Percentiles rank a stretch among this genome's conserved stretches.
Conservation (phyloP, 768 basidiomycete genomes). For the Leccinum ochraceum region DNA sequence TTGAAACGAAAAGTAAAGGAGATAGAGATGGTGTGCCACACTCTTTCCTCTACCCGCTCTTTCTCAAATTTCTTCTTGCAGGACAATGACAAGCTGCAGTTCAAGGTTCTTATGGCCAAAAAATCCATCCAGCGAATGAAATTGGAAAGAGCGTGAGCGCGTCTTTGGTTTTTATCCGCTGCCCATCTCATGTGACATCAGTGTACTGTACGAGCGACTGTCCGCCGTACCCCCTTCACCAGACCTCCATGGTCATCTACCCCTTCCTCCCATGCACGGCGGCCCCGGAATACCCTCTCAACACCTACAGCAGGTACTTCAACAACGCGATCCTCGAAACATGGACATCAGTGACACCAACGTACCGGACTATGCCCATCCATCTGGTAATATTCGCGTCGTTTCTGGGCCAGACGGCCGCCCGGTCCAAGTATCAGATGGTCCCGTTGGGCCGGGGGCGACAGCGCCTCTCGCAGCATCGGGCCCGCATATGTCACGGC, state of each 20-base stretch:
- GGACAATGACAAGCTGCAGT: constrained; percentile 89
- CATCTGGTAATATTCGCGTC: constrained; percentile 49
- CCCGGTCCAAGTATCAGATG: constrained; percentile 49
- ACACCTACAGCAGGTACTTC: constrained; percentile 26
- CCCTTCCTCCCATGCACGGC: constrained; percentile 34
- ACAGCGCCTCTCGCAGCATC: constrained; percentile 40
- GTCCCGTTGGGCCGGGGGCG: constrained; percentile 44
- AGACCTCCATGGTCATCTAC: constrained; percentile 43
- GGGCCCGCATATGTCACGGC: constrained; percentile 44
- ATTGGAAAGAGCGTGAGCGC: constrained; percentile 82
- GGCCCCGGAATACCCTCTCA: constrained; percentile 40
- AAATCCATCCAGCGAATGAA: constrained; percentile 85
- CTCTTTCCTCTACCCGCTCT: constrained; percentile 1
- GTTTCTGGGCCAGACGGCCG: constrained; percentile 50
- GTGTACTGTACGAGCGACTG: constrained; percentile 79
- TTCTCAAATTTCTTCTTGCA: constrained; percentile 32
- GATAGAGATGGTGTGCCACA: constrained; percentile 68
- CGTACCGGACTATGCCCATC: constrained; percentile 50
- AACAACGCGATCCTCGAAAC: constrained; percentile 41
- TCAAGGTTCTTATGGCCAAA: constrained; percentile 78
- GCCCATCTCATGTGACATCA: constrained; percentile 34
- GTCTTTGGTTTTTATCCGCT: constrained; percentile 21
- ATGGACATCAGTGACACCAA: constrained; percentile 49
- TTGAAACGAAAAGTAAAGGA: constrained; percentile 87
- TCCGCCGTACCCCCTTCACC: constrained; percentile 60